Conservation (phyloP, 176 grass and related monocot genomes). For the Triticum monococcum region DNA sequence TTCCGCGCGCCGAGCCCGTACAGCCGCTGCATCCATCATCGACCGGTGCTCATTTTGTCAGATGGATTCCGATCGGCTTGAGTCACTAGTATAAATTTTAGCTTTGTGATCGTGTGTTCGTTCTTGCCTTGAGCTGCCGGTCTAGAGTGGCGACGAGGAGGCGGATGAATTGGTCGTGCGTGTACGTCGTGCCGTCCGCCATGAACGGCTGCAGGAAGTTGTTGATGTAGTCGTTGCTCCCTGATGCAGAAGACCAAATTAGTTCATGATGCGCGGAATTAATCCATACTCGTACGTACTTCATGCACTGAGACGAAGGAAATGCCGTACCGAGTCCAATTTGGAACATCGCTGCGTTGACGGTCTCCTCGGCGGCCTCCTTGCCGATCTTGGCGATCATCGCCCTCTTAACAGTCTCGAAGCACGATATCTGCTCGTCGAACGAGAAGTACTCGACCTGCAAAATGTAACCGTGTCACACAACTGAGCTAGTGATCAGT, state of each 20-base stretch:
- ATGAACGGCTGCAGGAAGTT: conserved; percentile 95
- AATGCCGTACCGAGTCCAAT: conserved; percentile 52
- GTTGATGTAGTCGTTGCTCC: conserved; percentile 99
- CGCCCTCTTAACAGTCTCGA: conserved; percentile 59
- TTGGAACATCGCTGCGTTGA: conserved; percentile 66
- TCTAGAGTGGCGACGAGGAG: conserved; percentile 67
- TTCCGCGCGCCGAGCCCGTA: conserved; percentile 81
- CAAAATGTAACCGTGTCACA: neutral
- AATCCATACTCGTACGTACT: neutral
- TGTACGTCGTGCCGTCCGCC: conserved; percentile 78
- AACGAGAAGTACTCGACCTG: conserved; percentile 94
- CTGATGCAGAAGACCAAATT: conserved; percentile 20
- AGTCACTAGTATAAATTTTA: too few species aligned
- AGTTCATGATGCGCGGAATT: neutral
- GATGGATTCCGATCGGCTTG: too few species aligned
- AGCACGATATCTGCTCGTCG: conserved; percentile 73
- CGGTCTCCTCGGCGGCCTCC: conserved; percentile 50
- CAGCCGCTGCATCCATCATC: conserved; percentile 72
- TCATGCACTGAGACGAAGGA: neutral
- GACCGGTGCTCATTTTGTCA: too few species aligned
- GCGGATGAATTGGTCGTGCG: conserved; percentile 71
- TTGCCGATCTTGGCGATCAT: conserved; percentile 63
- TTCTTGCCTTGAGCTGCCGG: conserved; percentile 72
- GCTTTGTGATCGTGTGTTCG: too few species aligned
- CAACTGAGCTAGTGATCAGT: neutral